These are phyloP conservation scores for Zanthoxylum bungeanum DNA, from an alignment of 345 rosid species.

Conservation along the genomic window DNA sequence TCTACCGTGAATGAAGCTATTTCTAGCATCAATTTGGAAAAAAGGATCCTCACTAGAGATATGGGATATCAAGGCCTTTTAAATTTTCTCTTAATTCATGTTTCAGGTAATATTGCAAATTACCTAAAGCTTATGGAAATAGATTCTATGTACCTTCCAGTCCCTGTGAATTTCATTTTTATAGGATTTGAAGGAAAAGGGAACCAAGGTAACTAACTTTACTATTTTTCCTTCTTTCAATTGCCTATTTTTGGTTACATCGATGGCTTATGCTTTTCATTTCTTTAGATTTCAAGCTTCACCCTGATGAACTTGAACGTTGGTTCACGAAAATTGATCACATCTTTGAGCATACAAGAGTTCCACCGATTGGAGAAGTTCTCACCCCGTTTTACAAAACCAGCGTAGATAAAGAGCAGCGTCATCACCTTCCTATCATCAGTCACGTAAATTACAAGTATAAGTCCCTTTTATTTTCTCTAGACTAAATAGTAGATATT, in stretches of 20 bases:
- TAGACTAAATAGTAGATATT: not conserved
- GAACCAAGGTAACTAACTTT: slow-evolving; percentile 65
- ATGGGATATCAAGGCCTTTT: not conserved
- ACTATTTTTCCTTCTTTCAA: not conserved
- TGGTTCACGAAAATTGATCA: slow-evolving; percentile 96
- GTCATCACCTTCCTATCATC: slow-evolving; percentile 68
- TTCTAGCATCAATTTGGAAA: slow-evolving; percentile 2
- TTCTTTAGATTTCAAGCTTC: slow-evolving; percentile 68
- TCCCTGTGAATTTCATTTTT: slow-evolving; percentile 93
- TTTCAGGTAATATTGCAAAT: slow-evolving; percentile 58
- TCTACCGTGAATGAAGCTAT: not conserved
- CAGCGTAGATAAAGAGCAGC: slow-evolving; percentile 53
- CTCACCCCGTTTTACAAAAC: slow-evolving; percentile 72
- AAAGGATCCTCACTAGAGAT: not conserved
- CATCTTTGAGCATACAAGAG: slow-evolving; percentile 81
- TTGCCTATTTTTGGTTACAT: not conserved
- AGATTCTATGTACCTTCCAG: slow-evolving; percentile 80
- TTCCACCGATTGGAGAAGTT: slow-evolving; percentile 72
- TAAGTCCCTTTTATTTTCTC: slow-evolving; percentile 3
- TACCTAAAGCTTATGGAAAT: slow-evolving; percentile 86
- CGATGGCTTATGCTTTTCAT: slow-evolving; percentile 16
- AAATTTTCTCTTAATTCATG: slow-evolving; percentile 1
- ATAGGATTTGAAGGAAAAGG: slow-evolving; percentile 97
- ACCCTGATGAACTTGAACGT: slow-evolving; percentile 82
- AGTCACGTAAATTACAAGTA: slow-evolving; percentile 92